These are phyloP conservation scores for Calonectria multiphialidica DNA, from an alignment of 2,329 filamentous ascomycete genomes.

Conservation along the genomic window DNA sequence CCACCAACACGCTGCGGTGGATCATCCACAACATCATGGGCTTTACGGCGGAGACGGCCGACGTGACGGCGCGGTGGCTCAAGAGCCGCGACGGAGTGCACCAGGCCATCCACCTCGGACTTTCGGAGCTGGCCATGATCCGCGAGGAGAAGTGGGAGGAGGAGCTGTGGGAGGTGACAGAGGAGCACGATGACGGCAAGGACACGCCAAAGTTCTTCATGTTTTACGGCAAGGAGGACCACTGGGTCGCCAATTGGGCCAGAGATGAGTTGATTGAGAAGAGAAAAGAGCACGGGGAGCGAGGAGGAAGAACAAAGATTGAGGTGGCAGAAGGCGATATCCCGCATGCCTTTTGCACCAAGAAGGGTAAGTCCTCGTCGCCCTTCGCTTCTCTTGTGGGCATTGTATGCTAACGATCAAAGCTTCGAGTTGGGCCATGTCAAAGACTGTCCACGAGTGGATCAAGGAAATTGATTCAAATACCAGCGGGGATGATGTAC, in stretches of 20 bases:
- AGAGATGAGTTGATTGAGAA: conserved; percentile 68
- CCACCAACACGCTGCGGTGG: conserved; percentile 54
- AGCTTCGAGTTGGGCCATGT: conserved; percentile 43
- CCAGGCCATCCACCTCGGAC: conserved; percentile 70
- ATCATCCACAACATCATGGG: conserved; percentile 58
- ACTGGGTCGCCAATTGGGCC: conserved; percentile 71
- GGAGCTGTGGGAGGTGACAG: conserved; percentile 65
- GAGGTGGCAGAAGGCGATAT: conserved; percentile 67
- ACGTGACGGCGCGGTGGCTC: conserved; percentile 65
- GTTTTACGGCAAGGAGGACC: conserved; percentile 70
- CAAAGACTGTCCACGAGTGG: conserved; percentile 46
- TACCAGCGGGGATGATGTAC: background rate
- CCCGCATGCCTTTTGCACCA: conserved; percentile 71
- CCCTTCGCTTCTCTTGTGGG: background rate
- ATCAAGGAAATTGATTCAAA: conserved; percentile 43
- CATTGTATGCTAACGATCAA: conserved; percentile 15
- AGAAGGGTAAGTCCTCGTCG: conserved; percentile 47
- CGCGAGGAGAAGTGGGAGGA: conserved; percentile 70
- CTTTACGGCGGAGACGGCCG: conserved; percentile 62
- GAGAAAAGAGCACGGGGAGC: conserved; percentile 46
- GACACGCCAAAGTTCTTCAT: conserved; percentile 65
- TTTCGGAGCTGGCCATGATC: conserved; percentile 71
- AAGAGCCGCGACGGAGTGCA: conserved; percentile 68
- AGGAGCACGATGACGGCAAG: conserved; percentile 27
- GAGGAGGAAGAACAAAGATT: conserved; percentile 59